Conservation (phyloP, 2,329 filamentous ascomycete species). For the Fusarium domesticum region DNA sequence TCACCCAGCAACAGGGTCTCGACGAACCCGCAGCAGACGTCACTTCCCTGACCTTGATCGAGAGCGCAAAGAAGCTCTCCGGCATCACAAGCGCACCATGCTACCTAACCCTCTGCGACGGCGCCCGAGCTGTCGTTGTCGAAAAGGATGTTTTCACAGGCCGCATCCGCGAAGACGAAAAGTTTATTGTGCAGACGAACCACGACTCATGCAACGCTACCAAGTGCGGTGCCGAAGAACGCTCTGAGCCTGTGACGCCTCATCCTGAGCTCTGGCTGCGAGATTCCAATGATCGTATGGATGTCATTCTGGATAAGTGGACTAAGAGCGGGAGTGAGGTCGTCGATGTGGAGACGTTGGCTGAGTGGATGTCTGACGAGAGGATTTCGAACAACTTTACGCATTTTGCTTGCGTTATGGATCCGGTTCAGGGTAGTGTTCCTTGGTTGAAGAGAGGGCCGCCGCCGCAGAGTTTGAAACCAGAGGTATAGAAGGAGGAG, state of each 20-base stretch:
- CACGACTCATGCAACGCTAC: constrained; percentile 40
- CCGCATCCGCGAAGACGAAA: constrained; percentile 40
- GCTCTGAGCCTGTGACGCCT: not conserved
- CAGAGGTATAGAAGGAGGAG: not conserved
- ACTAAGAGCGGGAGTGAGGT: not conserved
- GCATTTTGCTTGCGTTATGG: constrained; percentile 58
- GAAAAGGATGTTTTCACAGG: constrained; percentile 30
- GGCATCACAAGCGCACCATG: constrained; percentile 2
- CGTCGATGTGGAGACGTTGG: constrained; percentile 31
- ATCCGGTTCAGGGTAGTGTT: constrained; percentile 47
- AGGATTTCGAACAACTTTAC: constrained; percentile 56
- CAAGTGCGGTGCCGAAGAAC: not conserved
- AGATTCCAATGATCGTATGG: constrained; percentile 10
- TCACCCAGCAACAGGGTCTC: not conserved
- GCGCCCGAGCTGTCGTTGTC: constrained; percentile 6
- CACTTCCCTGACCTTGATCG: not conserved
- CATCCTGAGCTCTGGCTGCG: constrained; percentile 10
- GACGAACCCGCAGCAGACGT: not conserved
- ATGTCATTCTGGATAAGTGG: constrained; percentile 8
- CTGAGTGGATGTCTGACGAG: constrained; percentile 47
- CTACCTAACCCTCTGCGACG: constrained; percentile 9
- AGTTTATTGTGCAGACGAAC: constrained; percentile 57
- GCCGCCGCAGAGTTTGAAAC: not conserved
- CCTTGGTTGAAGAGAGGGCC: constrained; percentile 30
- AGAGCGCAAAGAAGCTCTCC: constrained; percentile 2